Base-by-base conservation (phyloP, 768 basidiomycete genomes). In the Ramaria sp. region DNA sequence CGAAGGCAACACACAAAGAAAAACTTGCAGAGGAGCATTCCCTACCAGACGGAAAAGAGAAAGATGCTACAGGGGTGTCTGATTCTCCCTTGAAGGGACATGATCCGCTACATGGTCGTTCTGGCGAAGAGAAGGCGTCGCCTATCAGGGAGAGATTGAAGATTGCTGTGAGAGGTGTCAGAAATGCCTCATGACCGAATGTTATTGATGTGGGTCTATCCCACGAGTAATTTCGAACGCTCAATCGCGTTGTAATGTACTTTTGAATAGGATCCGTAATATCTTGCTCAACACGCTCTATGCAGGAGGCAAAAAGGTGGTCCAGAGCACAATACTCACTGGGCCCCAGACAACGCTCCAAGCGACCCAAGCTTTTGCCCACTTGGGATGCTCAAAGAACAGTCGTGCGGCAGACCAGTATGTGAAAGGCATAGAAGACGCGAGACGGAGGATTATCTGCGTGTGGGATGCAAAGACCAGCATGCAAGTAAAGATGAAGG, bases 401-500 rank as follows among this genome's bases (percentile, higher is more conserved):
- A 92, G 68, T 69, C 79, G 75, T 3, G 89, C 82, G n/a, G 86
- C 82, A 2, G 82, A 84, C 96, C 95, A 97, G 68, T 91, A 92
- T 0, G 81, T 71, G 48, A 86, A 72, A 0, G 95, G 95, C 69
- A 91, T 76, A 3, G 86, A 80, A 1, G 84, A 78, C 20, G 82
- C 81, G 12, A 87, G 73, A 7, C 94, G 84, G 1, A 97, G 79
- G 19, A 83, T 72, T 60, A 97, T 96, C 67, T 96, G 95, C 1
- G 84, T 84, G 63, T 97, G 90, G 0, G 91, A 88, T 17, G 80
- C 78, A 65, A 93, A 81, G 13, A 92, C 73, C 17, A 96, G 72
- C 39, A 86, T 71, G 39, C 74, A 66, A n/a, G 77, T 75, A 52
- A 88, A 70, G 51, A 80, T 63, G 31, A 84, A 65, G 11, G 88